phyloP scores from a whole-genome alignment of 331 rosid genomes.

The Cydonia oblonga region DNA sequence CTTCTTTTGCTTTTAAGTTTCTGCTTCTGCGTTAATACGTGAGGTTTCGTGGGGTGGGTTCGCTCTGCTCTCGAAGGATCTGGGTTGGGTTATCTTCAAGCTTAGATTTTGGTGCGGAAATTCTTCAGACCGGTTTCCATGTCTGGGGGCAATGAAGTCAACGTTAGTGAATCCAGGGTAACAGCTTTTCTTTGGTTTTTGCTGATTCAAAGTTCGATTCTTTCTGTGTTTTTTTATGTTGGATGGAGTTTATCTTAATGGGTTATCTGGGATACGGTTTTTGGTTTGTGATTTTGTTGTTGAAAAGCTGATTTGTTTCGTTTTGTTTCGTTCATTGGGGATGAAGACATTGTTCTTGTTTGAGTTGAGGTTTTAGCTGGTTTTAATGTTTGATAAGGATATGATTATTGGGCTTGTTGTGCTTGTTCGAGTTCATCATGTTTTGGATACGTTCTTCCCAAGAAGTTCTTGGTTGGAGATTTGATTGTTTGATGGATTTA shows the following conservation, averaged over 20 bases:
- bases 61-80: neutral
- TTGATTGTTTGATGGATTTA: neutral
- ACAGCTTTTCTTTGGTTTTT: neutral
- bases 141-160: conserved; percentile 57
- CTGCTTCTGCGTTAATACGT: neutral
- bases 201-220: neutral
- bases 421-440: neutral
- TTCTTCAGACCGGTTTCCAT: conserved; percentile 15
- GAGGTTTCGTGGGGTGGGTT: neutral
- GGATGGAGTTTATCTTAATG: neutral
- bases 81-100: neutral
- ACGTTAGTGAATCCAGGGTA: conserved; percentile 64
- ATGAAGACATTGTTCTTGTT: neutral
- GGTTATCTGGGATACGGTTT: neutral
- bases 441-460: neutral
- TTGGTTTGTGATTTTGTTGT: conserved; percentile 1
- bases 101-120: neutral
- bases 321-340: neutral
- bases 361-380: neutral
- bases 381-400: neutral
- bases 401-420: neutral
- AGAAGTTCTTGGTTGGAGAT: neutral
- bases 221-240: neutral
- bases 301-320: neutral
- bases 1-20: neutral